A percentile compares a stretch with the other conserved stretches of the same genome.
phyloP scores from a whole-genome alignment of 1,139 yeast species.

The Candida frijolesensis region DNA sequence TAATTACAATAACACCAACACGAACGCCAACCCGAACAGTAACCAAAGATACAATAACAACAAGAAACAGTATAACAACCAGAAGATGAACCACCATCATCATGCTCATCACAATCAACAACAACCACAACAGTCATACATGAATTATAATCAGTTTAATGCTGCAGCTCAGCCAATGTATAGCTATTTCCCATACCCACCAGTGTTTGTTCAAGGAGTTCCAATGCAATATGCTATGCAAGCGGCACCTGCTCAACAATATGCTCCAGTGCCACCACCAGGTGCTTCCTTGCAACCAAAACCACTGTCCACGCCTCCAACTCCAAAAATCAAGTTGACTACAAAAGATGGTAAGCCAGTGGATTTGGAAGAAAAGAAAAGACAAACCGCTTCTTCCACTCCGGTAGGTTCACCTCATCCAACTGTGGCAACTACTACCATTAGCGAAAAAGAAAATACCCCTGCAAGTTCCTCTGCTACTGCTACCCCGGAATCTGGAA shows the following conservation, averaged over 20 bases:
- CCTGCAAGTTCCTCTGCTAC: slow-evolving; percentile 16
- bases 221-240: slow-evolving; percentile 14
- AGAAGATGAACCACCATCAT: slow-evolving; percentile 18
- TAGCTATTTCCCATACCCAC: slow-evolving; percentile 22
- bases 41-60: slow-evolving; percentile 12
- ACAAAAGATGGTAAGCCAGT: slow-evolving; percentile 51
- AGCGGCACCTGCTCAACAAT: slow-evolving; percentile 12
- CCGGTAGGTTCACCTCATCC: slow-evolving; percentile 22
- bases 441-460: slow-evolving; percentile 6
- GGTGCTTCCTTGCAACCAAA: slow-evolving; percentile 16
- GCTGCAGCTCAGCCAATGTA: slow-evolving; percentile 19
- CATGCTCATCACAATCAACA: slow-evolving; percentile 18
- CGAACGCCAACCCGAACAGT: slow-evolving; percentile 6
- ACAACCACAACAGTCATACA: slow-evolving; percentile 14
- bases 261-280: slow-evolving; percentile 11
- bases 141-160: slow-evolving; percentile 18
- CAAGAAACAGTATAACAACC: slow-evolving; percentile 21
- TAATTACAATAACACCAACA: slow-evolving; percentile 11
- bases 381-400: slow-evolving; percentile 23
- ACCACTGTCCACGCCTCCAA: slow-evolving; percentile 18
- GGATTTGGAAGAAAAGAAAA: slow-evolving; percentile 48
- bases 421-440: slow-evolving; percentile 19
- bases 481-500: slow-evolving; percentile 16
- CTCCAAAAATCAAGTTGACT: slow-evolving; percentile 38
- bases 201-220: slow-evolving; percentile 18